Evolutionary conservation across 805 yeast genomes (phyloP).

Genomic region (Lachancea lanzarotensis): DNA sequence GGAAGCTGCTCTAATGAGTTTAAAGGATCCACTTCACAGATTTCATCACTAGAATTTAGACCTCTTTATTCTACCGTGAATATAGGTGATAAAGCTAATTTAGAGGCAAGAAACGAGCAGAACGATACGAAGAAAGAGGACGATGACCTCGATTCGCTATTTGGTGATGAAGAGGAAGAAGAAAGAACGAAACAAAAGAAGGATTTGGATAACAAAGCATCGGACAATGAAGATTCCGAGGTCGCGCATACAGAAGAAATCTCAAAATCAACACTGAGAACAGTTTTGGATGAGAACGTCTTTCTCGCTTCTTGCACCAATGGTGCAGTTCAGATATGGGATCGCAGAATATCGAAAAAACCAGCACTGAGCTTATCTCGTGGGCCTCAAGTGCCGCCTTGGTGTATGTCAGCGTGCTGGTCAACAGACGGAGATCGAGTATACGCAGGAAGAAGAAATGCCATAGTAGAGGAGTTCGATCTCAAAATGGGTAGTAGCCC

Average conservation of each 20-base stretch:
- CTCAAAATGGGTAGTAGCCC: slow-evolving; percentile 54
- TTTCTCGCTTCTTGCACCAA: slow-evolving; percentile 79
- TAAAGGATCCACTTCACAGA: slow-evolving; percentile 63
- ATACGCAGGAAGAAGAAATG: slow-evolving; percentile 84
- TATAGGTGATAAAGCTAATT: slow-evolving; percentile 23
- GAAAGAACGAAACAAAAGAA: slow-evolving; percentile 16
- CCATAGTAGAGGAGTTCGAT: slow-evolving; percentile 72
- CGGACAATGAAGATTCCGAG: slow-evolving; percentile 5
- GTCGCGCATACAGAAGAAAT: slow-evolving; percentile 16
- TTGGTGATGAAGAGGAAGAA: slow-evolving; percentile 51
- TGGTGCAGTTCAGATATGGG: slow-evolving; percentile 82
- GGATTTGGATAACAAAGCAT: not conserved
- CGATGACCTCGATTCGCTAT: slow-evolving; percentile 49
- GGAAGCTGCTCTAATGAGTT: slow-evolving; percentile 49
- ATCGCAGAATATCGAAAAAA: slow-evolving; percentile 43
- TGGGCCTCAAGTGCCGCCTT: slow-evolving; percentile 74
- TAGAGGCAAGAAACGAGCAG: slow-evolving; percentile 25
- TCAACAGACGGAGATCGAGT: slow-evolving; percentile 71
- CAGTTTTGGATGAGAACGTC: slow-evolving; percentile 39
- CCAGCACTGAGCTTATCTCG: slow-evolving; percentile 43
- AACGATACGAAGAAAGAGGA: slow-evolving; percentile 29
- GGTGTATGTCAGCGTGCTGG: slow-evolving; percentile 92
- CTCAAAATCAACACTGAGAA: slow-evolving; percentile 21
- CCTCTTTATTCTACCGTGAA: slow-evolving; percentile 48
- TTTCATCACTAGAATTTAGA: slow-evolving; percentile 67